Conservation (phyloP, 345 rosid species). For the Microthlaspi erraticum region DNA sequence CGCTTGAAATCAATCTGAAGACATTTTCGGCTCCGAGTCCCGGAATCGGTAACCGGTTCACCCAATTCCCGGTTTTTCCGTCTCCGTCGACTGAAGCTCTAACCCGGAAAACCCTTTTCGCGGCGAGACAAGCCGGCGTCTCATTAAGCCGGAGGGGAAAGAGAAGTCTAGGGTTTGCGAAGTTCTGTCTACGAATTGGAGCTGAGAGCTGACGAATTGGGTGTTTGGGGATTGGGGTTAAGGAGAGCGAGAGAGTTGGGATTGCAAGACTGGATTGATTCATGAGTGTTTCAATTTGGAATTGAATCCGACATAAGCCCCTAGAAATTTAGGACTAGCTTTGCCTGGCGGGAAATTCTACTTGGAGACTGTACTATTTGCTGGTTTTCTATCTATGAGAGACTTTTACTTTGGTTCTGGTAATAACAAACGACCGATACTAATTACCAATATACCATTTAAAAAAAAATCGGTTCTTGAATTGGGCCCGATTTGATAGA, state of each 20-base stretch:
- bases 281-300: constrained; percentile 48
- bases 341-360: constrained; percentile 29
- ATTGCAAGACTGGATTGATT: constrained; percentile 42
- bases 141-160: constrained; percentile 21
- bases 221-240: constrained; percentile 42
- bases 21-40: constrained; percentile 73
- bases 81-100: constrained; percentile 50
- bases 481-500: too few species aligned
- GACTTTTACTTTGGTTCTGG: background rate
- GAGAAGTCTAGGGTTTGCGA: constrained; percentile 32
- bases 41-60: constrained; percentile 63
- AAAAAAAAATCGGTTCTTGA: too few species aligned
- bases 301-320: constrained; percentile 30
- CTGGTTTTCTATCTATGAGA: background rate
- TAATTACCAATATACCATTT: too few species aligned
- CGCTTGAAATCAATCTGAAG: constrained; percentile 70
- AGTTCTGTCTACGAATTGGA: constrained; percentile 10
- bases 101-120: constrained; percentile 38
- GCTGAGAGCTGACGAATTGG: constrained; percentile 13
- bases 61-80: constrained; percentile 54
- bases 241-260: constrained; percentile 41
- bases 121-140: constrained; percentile 5
- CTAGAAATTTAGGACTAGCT: background rate
- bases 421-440: background rate
- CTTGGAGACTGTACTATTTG: background rate